Percentiles rank a stretch among this genome's conserved stretches.
Conservation (phyloP, 1,284 basidiomycete genomes). For the Sutorius eximius region DNA sequence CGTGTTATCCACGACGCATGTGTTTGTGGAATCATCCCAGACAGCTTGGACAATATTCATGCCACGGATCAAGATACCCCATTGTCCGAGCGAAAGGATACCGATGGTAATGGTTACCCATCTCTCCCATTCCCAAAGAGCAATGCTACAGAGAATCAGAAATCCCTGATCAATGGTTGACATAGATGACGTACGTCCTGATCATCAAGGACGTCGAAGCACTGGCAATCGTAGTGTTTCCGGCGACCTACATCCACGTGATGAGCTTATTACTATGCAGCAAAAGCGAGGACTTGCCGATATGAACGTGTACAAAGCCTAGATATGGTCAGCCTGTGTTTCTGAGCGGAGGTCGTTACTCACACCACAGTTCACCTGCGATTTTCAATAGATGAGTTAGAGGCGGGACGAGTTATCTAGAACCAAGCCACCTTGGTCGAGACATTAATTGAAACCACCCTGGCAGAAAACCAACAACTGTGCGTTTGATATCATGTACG, state of each 20-base stretch:
- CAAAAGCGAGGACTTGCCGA: constrained; percentile 44
- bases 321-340: constrained; percentile 7
- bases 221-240: constrained; percentile 31
- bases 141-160: constrained; percentile 45
- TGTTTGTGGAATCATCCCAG: constrained; percentile 42
- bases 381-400: not conserved
- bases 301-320: constrained; percentile 68
- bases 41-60: constrained; percentile 61
- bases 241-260: constrained; percentile 20
- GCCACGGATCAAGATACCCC: constrained; percentile 63
- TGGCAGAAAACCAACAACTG: constrained; percentile 23
- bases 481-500: not conserved
- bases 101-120: constrained; percentile 51
- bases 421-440: constrained; percentile 35
- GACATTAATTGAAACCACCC: constrained; percentile 58
- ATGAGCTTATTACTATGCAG: constrained; percentile 4
- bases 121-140: constrained; percentile 63
- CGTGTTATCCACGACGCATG: constrained; percentile 54
- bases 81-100: constrained; percentile 57
- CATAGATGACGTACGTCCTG: constrained; percentile 49
- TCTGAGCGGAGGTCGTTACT: constrained; percentile 23
- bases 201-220: constrained; percentile 62
- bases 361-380: constrained; percentile 63
- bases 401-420: not conserved
- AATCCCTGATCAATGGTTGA: not conserved